These are phyloP conservation scores for Calycina herbarum DNA, from an alignment of 2,329 filamentous ascomycete species.

Conservation along the genomic window DNA sequence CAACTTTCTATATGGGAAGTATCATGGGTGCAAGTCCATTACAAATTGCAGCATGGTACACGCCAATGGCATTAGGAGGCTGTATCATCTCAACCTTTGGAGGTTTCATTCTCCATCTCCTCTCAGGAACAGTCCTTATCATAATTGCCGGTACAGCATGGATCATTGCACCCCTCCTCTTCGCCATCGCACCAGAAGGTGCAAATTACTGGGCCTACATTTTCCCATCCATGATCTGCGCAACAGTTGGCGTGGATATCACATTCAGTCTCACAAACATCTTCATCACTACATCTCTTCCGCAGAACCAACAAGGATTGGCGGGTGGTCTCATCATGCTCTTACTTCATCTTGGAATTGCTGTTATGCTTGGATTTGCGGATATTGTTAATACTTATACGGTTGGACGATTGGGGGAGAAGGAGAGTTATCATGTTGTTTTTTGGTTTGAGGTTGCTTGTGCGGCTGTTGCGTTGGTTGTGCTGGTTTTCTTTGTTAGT, in stretches of 20 bases:
- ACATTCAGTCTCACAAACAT: constrained; percentile 74
- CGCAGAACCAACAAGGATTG: constrained; percentile 65
- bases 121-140: constrained; percentile 54
- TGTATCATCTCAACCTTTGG: constrained; percentile 63
- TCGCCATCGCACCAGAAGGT: constrained; percentile 50
- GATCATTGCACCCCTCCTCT: constrained; percentile 52
- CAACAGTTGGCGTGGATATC: constrained; percentile 73
- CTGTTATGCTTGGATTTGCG: constrained; percentile 68
- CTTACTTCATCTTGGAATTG: constrained; percentile 69
- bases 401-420: constrained; percentile 40
- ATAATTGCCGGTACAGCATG: constrained; percentile 53
- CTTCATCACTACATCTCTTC: constrained; percentile 73
- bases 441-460: constrained; percentile 67
- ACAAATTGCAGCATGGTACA: constrained; percentile 60
- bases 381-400: constrained; percentile 59
- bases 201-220: constrained; percentile 64
- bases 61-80: constrained; percentile 67
- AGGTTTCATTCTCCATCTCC: constrained; percentile 55
- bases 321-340: constrained; percentile 72
- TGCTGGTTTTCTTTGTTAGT: constrained; percentile 54
- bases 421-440: constrained; percentile 60
- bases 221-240: constrained; percentile 68
- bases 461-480: constrained; percentile 49
- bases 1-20: constrained; percentile 61
- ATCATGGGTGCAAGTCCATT: constrained; percentile 54